A percentile compares a stretch with the other conserved stretches of the same genome.
phyloP scores from a whole-genome alignment of 257 asterid species.

The Nicotiana obtusifolia region DNA sequence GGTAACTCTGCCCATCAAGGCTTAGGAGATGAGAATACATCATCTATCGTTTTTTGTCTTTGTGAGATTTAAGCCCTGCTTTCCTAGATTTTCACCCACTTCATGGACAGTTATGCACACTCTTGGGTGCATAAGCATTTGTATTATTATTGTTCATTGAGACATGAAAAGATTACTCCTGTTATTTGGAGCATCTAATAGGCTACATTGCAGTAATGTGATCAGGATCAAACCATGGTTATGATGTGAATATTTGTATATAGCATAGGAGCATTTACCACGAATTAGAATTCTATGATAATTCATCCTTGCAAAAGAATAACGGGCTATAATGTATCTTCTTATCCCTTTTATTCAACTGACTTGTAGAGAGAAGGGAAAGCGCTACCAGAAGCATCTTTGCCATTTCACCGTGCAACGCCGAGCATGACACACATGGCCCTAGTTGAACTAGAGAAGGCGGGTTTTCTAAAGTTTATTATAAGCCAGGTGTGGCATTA shows the following conservation, averaged over 20 bases:
- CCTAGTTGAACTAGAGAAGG: conserved; percentile 79
- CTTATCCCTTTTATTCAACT: conserved; percentile 9
- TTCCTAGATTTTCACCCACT: neutral
- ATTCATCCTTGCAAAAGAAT: neutral
- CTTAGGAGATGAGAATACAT: neutral
- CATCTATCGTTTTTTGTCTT: neutral
- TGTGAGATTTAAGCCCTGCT: neutral
- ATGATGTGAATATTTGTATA: neutral
- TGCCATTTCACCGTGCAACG: conserved; percentile 92
- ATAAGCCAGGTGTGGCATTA: conserved; percentile 73
- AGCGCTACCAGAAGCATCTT: conserved; percentile 88
- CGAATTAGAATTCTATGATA: neutral
- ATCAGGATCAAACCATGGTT: neutral
- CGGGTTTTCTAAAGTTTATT: conserved; percentile 77
- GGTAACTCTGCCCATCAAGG: neutral
- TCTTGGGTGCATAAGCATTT: neutral
- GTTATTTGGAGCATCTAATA: neutral
- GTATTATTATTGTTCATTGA: neutral
- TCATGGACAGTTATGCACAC: neutral
- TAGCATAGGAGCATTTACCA: neutral
- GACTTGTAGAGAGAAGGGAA: conserved; percentile 77
- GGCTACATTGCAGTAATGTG: neutral
- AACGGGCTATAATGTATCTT: neutral
- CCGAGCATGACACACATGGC: conserved; percentile 96
- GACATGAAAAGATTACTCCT: neutral